Percentiles rank a stretch among this genome's conserved stretches.
Evolutionary conservation across 352 stramenopile species (phyloP).

Genomic region (Peronospora belbahrii): DNA sequence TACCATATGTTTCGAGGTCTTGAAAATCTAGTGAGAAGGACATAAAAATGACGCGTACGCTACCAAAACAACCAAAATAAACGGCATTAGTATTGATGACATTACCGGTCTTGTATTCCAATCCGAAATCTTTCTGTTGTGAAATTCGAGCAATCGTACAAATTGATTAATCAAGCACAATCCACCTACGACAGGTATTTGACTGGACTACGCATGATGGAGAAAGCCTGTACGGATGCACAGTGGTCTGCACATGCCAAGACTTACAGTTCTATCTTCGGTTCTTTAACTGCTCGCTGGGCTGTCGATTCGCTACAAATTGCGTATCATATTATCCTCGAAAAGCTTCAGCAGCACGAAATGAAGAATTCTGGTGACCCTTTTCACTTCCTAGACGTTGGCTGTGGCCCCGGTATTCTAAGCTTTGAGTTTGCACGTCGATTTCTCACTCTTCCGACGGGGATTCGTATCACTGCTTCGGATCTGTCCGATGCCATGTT

Average conservation of each 20-base stretch:
- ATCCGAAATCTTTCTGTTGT: too few species aligned
- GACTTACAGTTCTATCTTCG: constrained; percentile 15
- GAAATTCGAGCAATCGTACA: too few species aligned
- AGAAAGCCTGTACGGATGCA: constrained; percentile 20
- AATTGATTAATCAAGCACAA: too few species aligned
- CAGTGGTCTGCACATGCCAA: constrained; percentile 24
- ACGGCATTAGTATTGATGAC: too few species aligned
- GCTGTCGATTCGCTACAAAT: constrained; percentile 18
- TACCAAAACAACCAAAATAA: too few species aligned
- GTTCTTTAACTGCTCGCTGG: constrained; percentile 11
- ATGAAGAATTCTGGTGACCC: not conserved
- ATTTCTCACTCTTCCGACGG: constrained; percentile 10
- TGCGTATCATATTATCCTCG: constrained; percentile 15
- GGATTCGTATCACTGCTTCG: constrained; percentile 30
- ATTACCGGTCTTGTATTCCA: too few species aligned
- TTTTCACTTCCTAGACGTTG: constrained; percentile 34
- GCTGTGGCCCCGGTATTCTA: constrained; percentile 24
- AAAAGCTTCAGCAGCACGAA: constrained; percentile 10
- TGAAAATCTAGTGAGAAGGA: too few species aligned
- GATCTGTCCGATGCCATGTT: constrained; percentile 41
- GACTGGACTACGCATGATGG: too few species aligned
- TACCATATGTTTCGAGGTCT: too few species aligned
- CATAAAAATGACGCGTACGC: too few species aligned
- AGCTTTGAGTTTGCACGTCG: constrained; percentile 33
- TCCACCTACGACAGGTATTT: too few species aligned